Percentiles rank a stretch among this genome's conserved stretches.
These are phyloP conservation scores for Cryphonectria parasitica DNA, from an alignment of 2,329 filamentous ascomycete species.

Conservation along the genomic window DNA sequence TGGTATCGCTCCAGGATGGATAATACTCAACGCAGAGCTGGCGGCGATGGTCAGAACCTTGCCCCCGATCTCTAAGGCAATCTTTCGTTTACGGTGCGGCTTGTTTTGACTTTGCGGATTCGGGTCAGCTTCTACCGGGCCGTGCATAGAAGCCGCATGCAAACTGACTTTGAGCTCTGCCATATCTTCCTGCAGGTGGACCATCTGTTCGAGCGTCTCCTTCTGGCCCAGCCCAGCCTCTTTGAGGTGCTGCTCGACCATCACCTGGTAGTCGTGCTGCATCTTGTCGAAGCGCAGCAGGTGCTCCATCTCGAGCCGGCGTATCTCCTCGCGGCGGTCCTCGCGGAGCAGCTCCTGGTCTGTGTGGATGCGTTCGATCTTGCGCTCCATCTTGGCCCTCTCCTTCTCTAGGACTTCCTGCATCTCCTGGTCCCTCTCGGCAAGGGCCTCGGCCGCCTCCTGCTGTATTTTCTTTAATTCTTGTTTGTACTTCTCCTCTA, in stretches of 20 bases:
- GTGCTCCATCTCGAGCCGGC: slow-evolving; percentile 12
- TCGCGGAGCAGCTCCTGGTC: slow-evolving; percentile 10
- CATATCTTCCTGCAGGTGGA: not conserved
- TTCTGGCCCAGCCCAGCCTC: slow-evolving; percentile 1
- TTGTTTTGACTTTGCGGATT: slow-evolving; percentile 4
- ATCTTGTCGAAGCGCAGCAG: slow-evolving; percentile 13
- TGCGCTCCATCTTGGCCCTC: slow-evolving; percentile 11
- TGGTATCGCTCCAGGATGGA: slow-evolving; percentile 3
- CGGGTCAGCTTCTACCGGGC: slow-evolving; percentile 1
- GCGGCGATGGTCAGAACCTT: slow-evolving; percentile 8
- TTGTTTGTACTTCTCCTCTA: not conserved
- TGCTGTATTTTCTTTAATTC: not conserved
- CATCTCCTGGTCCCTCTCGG: slow-evolving; percentile 5
- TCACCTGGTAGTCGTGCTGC: slow-evolving; percentile 8
- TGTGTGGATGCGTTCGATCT: slow-evolving; percentile 9
- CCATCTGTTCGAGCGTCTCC: slow-evolving; percentile 9
- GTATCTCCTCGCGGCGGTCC: slow-evolving; percentile 13
- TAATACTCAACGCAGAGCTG: not conserved
- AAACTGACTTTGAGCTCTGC: slow-evolving; percentile 13
- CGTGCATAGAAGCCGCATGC: slow-evolving; percentile 2
- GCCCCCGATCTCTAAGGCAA: not conserved
- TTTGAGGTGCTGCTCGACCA: slow-evolving; percentile 2
- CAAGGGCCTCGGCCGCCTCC: slow-evolving; percentile 1
- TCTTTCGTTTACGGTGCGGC: slow-evolving; percentile 8
- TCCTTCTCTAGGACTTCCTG: slow-evolving; percentile 10